phyloP scores from a whole-genome alignment of 208 protist species.

The Acanthamoeba culbertsoni region DNA sequence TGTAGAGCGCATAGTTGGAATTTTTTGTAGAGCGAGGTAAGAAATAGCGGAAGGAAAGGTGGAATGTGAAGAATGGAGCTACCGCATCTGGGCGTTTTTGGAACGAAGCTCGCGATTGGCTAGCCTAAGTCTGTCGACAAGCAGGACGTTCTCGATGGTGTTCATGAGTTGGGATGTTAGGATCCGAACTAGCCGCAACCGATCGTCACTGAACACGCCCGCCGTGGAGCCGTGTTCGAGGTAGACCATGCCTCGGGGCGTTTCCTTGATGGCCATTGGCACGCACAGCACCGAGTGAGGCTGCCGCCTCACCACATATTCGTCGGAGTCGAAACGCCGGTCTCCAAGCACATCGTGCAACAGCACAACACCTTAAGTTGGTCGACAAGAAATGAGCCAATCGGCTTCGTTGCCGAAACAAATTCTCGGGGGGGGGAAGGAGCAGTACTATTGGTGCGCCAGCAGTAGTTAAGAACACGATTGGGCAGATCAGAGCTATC shows the following conservation, averaged over 20 bases:
- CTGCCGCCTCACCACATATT: background rate
- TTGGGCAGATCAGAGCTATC: background rate
- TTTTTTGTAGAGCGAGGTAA: too few species aligned
- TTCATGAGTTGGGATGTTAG: background rate
- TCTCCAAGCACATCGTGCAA: background rate
- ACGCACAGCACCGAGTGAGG: conserved; percentile 35
- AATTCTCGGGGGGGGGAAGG: too few species aligned
- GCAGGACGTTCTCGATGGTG: conserved; percentile 1
- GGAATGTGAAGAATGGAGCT: too few species aligned
- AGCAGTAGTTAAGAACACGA: conserved; percentile 37
- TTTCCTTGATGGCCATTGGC: background rate
- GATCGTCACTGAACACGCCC: conserved; percentile 32
- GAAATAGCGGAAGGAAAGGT: too few species aligned
- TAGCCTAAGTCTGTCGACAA: background rate
- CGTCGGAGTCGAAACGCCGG: conserved; percentile 3
- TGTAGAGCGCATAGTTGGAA: background rate
- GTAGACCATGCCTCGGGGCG: background rate
- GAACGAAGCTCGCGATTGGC: background rate
- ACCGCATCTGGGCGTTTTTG: background rate
- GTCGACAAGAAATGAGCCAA: background rate
- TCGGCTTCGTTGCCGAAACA: too few species aligned
- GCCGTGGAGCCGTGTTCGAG: background rate
- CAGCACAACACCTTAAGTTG: background rate
- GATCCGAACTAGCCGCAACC: background rate
- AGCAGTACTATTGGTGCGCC: conserved; percentile 17